Evolutionary conservation across 1,284 basidiomycete genomes (phyloP).

Genomic region (Ceratobasidium sp.): DNA sequence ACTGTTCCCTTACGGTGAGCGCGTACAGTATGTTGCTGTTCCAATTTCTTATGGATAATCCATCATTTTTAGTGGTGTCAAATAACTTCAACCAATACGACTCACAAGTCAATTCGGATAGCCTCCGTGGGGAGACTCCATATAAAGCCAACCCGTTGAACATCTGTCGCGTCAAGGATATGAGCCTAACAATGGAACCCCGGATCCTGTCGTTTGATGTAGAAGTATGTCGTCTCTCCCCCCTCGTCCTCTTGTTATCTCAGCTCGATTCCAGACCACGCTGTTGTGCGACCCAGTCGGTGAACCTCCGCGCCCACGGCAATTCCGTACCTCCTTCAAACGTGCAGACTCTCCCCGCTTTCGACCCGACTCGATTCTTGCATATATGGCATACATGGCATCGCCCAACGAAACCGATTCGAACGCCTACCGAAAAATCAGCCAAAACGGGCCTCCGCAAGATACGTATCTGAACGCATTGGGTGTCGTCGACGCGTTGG

Average conservation of each 20-base stretch:
- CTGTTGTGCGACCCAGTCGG: not conserved
- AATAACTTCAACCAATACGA: not conserved
- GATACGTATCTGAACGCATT: not conserved
- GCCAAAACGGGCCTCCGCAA: not conserved
- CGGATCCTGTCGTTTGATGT: not conserved
- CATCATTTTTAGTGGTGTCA: not conserved
- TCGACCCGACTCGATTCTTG: not conserved
- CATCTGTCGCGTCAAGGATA: slow-evolving; percentile 13
- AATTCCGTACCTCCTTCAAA: not conserved
- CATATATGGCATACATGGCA: slow-evolving; percentile 5
- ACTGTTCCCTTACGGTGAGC: slow-evolving; percentile 4
- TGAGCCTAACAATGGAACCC: slow-evolving; percentile 10
- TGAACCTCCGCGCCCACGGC: not conserved
- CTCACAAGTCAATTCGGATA: not conserved
- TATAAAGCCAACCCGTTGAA: slow-evolving; percentile 28
- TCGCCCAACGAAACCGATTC: not conserved
- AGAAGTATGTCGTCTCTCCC: not conserved
- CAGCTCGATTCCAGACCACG: not conserved
- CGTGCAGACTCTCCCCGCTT: not conserved
- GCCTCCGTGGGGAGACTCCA: not conserved
- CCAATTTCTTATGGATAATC: not conserved
- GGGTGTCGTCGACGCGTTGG: not conserved
- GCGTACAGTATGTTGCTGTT: no score
- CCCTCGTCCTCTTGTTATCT: not conserved
- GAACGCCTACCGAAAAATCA: not conserved